These are phyloP conservation scores for Sporothrix protearum DNA, from an alignment of 2,329 filamentous ascomycete species.

Conservation along the genomic window DNA sequence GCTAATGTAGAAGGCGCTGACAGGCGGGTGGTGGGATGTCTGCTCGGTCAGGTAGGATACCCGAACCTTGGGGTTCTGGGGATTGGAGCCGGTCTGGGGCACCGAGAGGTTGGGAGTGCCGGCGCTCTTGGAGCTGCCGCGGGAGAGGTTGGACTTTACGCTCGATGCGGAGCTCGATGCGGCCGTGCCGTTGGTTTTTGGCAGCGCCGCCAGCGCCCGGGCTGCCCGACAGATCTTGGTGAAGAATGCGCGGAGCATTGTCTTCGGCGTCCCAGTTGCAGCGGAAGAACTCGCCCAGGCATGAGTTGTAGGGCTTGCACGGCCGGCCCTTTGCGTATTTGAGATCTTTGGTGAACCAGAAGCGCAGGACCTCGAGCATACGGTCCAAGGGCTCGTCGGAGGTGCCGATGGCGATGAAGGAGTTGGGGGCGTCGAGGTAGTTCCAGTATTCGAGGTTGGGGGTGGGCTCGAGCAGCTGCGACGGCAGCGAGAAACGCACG, in stretches of 20 bases:
- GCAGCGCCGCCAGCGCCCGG: constrained; percentile 26
- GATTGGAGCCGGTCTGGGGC: constrained; percentile 44
- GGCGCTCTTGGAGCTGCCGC: constrained; percentile 17
- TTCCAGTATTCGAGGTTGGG: constrained; percentile 99
- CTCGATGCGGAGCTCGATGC: constrained; percentile 45
- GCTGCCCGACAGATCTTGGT: constrained; percentile 38
- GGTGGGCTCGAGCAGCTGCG: constrained; percentile 90
- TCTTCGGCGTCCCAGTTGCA: constrained; percentile 95
- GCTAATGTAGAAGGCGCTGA: constrained; percentile 91
- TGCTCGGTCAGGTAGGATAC: constrained; percentile 96
- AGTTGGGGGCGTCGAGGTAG: constrained; percentile 91
- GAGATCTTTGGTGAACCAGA: constrained; percentile 98
- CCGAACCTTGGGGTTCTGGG: constrained; percentile 56
- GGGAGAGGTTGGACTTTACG: constrained; percentile 40
- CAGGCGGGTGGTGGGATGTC: constrained; percentile 94
- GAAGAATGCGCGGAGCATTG: constrained; percentile 63
- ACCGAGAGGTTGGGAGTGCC: constrained; percentile 49
- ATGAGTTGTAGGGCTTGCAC: constrained; percentile 98
- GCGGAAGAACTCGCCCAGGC: constrained; percentile 94
- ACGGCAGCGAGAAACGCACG: constrained; percentile 92
- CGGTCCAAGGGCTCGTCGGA: constrained; percentile 88
- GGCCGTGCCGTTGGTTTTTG: constrained; percentile 35
- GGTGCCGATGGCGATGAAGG: constrained; percentile 78
- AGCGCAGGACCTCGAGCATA: constrained; percentile 90
- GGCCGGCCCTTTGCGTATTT: constrained; percentile 99